These are phyloP conservation scores for Erodium moschatum DNA, from an alignment of 441 rosid species.

Conservation along the genomic window DNA sequence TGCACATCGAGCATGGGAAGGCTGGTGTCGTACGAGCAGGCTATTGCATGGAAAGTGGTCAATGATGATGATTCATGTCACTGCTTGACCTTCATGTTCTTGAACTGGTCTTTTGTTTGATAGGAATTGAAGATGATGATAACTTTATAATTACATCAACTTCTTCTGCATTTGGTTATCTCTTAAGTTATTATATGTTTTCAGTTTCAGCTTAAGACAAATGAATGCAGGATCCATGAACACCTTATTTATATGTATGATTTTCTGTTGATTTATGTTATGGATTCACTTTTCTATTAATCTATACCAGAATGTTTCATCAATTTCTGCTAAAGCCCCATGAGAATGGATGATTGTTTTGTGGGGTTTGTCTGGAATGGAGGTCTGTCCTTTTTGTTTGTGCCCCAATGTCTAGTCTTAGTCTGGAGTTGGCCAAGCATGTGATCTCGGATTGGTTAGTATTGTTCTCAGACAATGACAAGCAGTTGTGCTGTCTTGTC, in stretches of 20 bases:
- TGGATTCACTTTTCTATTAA: background rate
- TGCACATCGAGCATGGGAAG: conserved; percentile 92
- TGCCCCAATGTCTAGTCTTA: background rate
- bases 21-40: conserved; percentile 69
- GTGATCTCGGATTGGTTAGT: background rate
- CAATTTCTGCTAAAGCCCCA: background rate
- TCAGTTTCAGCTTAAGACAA: background rate
- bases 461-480: background rate
- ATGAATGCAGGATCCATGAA: background rate
- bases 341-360: background rate
- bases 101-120: conserved; percentile 87
- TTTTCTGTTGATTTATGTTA: background rate
- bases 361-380: background rate
- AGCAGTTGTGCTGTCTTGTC: conserved; percentile 6
- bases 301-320: background rate
- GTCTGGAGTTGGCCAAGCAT: conserved; percentile 5
- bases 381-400: background rate
- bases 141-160: too few relatives aligned
- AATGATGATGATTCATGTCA: conserved; percentile 66
- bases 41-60: conserved; percentile 79
- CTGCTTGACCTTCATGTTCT: conserved; percentile 74
- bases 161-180: background rate
- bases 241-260: background rate
- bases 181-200: too few relatives aligned
- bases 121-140: background rate